A percentile compares a stretch with the other conserved stretches of the same genome.
Evolutionary conservation across 2,329 filamentous ascomycete genomes (phyloP).

Genomic region (Colletotrichum simmondsii): DNA sequence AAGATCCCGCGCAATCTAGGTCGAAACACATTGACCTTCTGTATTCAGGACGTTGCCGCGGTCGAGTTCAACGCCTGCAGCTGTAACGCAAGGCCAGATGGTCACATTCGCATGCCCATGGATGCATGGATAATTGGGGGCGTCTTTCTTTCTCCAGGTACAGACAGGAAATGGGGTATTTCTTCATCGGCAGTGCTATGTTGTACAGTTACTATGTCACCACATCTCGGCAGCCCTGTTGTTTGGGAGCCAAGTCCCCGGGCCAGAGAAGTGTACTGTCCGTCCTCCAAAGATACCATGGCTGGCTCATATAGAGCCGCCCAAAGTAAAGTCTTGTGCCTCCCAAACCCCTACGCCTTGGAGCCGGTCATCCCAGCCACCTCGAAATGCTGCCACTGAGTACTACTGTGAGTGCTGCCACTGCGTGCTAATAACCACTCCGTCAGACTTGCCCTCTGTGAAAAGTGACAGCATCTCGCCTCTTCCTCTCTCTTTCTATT

Average conservation of each 20-base stretch:
- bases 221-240: neutral
- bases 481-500: neutral
- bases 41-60: neutral
- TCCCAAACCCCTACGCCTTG: neutral
- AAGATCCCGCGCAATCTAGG: neutral
- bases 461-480: constrained; percentile 13
- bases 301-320: neutral
- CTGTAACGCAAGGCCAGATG: neutral
- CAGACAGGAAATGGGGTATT: constrained; percentile 11
- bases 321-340: neutral
- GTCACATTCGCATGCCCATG: neutral
- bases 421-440: neutral
- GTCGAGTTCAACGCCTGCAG: neutral
- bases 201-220: constrained; percentile 12
- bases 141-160: neutral
- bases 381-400: too few relatives aligned
- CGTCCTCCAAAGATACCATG: neutral
- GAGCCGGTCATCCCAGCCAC: too few relatives aligned
- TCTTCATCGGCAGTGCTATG: neutral
- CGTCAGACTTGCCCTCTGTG: neutral
- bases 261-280: neutral
- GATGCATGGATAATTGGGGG: neutral
- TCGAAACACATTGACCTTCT: neutral
- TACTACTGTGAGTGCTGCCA: too few relatives aligned
- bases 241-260: neutral